phyloP scores from a whole-genome alignment of 164 flowering plant species.

The Hamamelis virginiana region DNA sequence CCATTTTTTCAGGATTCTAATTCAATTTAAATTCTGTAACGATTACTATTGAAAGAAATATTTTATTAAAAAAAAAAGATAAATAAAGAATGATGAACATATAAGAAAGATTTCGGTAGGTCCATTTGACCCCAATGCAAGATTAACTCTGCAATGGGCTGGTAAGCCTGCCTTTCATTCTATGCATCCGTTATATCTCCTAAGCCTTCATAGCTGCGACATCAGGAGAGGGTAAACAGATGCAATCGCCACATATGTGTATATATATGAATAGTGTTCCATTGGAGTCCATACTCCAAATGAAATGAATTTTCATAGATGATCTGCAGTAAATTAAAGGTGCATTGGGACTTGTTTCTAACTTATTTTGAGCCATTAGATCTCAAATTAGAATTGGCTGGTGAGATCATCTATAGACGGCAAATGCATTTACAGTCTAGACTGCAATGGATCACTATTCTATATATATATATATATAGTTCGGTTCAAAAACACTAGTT shows the following conservation, averaged over 20 bases:
- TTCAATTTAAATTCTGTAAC: neutral
- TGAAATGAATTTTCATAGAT: no score
- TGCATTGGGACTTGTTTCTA: no score
- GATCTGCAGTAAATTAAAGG: no score
- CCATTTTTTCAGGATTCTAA: conserved; percentile 5
- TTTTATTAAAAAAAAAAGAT: neutral
- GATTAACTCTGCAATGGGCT: conserved; percentile 44
- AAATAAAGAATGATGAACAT: neutral
- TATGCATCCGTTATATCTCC: conserved; percentile 65
- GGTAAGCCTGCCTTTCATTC: conserved; percentile 59
- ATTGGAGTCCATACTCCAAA: no score
- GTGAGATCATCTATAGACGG: no score
- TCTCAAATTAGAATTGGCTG: no score
- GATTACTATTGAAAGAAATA: neutral
- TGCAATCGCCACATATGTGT: conserved; percentile 22
- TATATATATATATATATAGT: no score
- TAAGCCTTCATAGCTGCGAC: neutral
- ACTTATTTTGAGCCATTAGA: no score
- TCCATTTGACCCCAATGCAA: conserved; percentile 70
- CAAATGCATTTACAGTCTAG: no score
- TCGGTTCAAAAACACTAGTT: no score
- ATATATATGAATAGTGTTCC: no score
- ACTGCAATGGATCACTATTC: no score
- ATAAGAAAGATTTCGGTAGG: conserved; percentile 31
- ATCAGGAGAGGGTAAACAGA: conserved; percentile 61